Evolutionary conservation across 1,284 basidiomycete species (phyloP).

Genomic region (Ganoderma meredithae): DNA sequence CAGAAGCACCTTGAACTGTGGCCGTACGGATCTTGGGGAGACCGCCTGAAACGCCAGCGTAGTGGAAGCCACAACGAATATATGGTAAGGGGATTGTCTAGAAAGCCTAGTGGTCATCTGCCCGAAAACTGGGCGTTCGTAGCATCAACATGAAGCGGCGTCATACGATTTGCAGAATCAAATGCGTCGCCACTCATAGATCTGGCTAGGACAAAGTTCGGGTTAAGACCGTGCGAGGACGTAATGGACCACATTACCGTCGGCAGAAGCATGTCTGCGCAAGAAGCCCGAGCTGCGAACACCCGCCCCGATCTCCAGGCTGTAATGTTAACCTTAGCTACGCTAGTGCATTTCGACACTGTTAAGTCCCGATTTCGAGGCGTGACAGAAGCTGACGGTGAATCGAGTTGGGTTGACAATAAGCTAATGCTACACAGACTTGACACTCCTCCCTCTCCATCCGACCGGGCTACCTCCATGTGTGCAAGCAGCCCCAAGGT

Average conservation of each 20-base stretch:
- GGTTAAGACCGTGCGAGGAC: constrained; percentile 22
- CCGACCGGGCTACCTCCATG: constrained; percentile 16
- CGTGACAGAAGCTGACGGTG: constrained; percentile 28
- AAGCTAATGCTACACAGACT: constrained; percentile 19
- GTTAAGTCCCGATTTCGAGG: constrained; percentile 16
- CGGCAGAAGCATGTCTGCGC: constrained; percentile 19
- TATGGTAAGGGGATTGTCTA: neutral
- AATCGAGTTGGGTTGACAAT: constrained; percentile 14
- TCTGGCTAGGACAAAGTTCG: neutral
- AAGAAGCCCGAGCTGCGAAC: constrained; percentile 7
- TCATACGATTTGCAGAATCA: constrained; percentile 10
- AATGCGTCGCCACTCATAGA: constrained; percentile 8
- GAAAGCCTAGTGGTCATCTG: constrained; percentile 5
- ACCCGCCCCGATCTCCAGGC: constrained; percentile 11
- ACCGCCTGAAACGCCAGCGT: constrained; percentile 12
- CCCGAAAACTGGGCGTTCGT: neutral
- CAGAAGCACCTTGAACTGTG: constrained; percentile 8
- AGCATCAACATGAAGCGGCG: neutral
- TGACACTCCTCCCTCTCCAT: neutral
- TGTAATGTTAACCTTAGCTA: constrained; percentile 4
- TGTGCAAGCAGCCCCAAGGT: constrained; percentile 21
- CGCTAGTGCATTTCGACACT: neutral
- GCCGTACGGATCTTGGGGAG: constrained; percentile 23
- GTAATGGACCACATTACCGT: constrained; percentile 25
- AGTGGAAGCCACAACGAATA: constrained; percentile 1